Evolutionary conservation across 768 basidiomycete species (phyloP).

Genomic region (Boletus pseudopeckii): DNA sequence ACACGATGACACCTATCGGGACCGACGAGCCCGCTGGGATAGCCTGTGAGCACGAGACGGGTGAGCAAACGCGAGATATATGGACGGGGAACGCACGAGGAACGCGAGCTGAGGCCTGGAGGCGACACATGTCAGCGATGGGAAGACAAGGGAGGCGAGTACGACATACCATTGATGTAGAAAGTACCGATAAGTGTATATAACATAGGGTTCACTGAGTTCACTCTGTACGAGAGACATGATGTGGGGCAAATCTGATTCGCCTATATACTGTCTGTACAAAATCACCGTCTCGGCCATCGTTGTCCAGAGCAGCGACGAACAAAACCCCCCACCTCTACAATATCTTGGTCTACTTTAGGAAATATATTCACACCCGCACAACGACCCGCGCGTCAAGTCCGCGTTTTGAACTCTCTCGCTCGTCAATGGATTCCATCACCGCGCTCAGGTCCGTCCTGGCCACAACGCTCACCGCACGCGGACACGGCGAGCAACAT

Average conservation of each 20-base stretch:
- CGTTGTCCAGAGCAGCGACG: background rate
- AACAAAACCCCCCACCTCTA: too few species aligned
- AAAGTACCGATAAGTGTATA: conserved; percentile 97
- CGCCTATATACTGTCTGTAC: conserved; percentile 75
- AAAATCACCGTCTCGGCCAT: conserved; percentile 37
- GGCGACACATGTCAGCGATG: conserved; percentile 1
- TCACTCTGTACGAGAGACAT: conserved; percentile 88
- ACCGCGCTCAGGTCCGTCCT: conserved; percentile 54
- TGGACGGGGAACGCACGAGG: conserved; percentile 42
- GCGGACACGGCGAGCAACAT: conserved; percentile 61
- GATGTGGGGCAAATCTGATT: conserved; percentile 76
- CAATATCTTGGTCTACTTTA: too few species aligned
- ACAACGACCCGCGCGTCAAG: too few species aligned
- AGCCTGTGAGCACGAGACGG: conserved; percentile 13
- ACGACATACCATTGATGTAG: conserved; percentile 85
- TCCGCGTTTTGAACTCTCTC: too few species aligned
- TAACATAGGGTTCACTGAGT: conserved; percentile 93
- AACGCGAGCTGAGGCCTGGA: conserved; percentile 86
- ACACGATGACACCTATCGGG: conserved; percentile 91
- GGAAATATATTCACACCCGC: too few species aligned
- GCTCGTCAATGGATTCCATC: conserved; percentile 53
- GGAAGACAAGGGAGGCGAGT: too few species aligned
- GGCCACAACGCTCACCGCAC: conserved; percentile 43
- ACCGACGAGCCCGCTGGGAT: conserved; percentile 32
- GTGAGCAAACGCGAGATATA: background rate